Evolutionary conservation across 2,329 filamentous ascomycete species (phyloP), one percentile per base, ranked within the genome.

Genomic region (Ilyonectria destructans): DNA sequence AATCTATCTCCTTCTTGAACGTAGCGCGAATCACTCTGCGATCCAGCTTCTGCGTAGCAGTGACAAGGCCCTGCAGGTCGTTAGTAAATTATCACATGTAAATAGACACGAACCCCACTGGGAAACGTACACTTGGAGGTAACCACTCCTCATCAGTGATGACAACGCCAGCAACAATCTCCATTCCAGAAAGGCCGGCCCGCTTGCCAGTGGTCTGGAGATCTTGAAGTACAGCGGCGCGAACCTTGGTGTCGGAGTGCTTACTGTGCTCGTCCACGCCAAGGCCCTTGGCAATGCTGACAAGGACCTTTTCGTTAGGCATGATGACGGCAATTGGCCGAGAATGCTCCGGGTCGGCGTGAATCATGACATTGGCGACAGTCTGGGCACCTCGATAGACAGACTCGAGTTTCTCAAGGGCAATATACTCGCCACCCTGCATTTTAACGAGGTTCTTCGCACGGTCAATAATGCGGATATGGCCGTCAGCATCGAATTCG

Each of bases 381-480:
- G 92, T 89, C 9, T 89, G 87, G 7, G 88, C 89, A 40, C 93
- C 91, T 65, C 95, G 91, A 84, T 98, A 98, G 62, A 97, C 87
- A 2, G 95, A 93, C 83, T 98, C 95, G 62, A 98, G 89, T 85
- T 95, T 98, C 85, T 98, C 96, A 2, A 98, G 88, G n/a, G 96
- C 96, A 80, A 98, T 96, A 82, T 98, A 98, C 86, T 98, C 96
- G 73, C 96, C 96, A 67, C 95, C 94, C 69, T 93, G 88, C 65
- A 96, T 94, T 90, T 98, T 98, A 81, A 98, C 93, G 59, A 98
- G 86, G 83, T 98, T 98, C 90, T 98, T 98, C 89, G 97, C 94
- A 71, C 96, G 94, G 82, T 98, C 96, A 77, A 98, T 95, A 79
- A 98, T 91, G 73, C 87, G 89, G 69, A 98, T 82, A 79, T 97